Base-by-base conservation (phyloP, 2,329 filamentous ascomycete genomes). In the Lithohypha guttulata region DNA sequence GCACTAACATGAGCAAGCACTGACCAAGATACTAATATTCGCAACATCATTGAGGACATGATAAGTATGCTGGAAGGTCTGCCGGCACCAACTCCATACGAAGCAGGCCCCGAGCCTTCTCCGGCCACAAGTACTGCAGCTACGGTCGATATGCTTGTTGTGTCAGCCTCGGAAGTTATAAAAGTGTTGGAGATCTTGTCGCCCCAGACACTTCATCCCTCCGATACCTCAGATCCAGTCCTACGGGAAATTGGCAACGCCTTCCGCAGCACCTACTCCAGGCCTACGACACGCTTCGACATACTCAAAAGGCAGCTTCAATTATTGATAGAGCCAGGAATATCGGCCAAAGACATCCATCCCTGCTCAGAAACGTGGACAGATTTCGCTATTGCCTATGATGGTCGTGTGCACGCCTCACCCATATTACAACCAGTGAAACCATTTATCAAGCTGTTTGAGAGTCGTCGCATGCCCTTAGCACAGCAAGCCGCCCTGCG, bases 131-230 rank as follows among this genome's bases (percentile, higher is more conserved):
- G 11, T 18, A 14, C 35, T 6, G 44, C 18, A 14, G 19, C 42
- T 20, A 43, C 42, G 6, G 25, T n/a, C 7, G 20, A 28, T 11
- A 28, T 30, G 18, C 35, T 39, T 28, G 27, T 31, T n/a, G 34
- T 52, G 8, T 52, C 44, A 33, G 44, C 48, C 8, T 44, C 48
- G 18, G 49, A 52, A 22, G 36, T 50, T 7, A 40, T 43, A 8
- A 48, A 52, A 20, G 37, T 48, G 8, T 42, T 52, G 13, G 49
- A 52, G 28, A 43, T 41, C 3, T 65, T 93, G 83, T 34, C 77
- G 79, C 49, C 85, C 73, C 54, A 98, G 66, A 3, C 83, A 82
- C 26, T 85, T 79, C 47, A 94, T 59, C 26, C 87, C 85, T 43
- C 84, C 13, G 19, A 39, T 14, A 19, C 18, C 51, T 80, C 69